Percentiles rank a stretch among this genome's conserved stretches.
Evolutionary conservation across 306 rosid species (phyloP).

Genomic region (Astragalus membranaceus): DNA sequence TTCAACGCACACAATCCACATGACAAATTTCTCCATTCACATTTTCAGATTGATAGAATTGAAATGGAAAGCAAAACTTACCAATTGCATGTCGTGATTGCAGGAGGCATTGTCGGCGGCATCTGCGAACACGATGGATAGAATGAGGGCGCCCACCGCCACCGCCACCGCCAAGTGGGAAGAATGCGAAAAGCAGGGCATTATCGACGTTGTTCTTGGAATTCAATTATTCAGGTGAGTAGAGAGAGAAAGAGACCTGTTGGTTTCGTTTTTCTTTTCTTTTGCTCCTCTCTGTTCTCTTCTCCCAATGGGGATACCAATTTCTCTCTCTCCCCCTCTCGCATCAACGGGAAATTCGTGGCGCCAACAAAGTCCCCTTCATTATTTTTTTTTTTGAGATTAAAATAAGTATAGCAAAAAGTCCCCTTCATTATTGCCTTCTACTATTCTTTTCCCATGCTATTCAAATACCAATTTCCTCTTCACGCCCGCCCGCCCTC

Average conservation of each 20-base stretch:
- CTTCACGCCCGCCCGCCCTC: too few species aligned
- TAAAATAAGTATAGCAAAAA: too few species aligned
- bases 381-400: too few species aligned
- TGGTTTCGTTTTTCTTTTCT: not conserved
- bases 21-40: not conserved
- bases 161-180: not conserved
- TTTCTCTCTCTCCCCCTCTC: not conserved
- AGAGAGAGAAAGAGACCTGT: not conserved
- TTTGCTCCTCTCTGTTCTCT: not conserved
- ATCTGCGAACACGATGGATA: not conserved
- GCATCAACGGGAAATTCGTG: constrained; percentile 14
- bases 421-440: not conserved
- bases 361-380: not conserved
- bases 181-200: constrained; percentile 10
- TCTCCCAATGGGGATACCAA: not conserved
- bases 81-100: constrained; percentile 12
- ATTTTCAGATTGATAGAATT: not conserved
- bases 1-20: not conserved
- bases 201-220: not conserved
- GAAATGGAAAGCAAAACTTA: not conserved
- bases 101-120: constrained; percentile 14
- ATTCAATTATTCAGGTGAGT: not conserved
- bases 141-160: not conserved
- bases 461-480: not conserved
- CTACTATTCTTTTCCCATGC: not conserved